These are phyloP conservation scores for Fusarium beomiforme DNA, from an alignment of 2,329 filamentous ascomycete species.

Conservation along the genomic window DNA sequence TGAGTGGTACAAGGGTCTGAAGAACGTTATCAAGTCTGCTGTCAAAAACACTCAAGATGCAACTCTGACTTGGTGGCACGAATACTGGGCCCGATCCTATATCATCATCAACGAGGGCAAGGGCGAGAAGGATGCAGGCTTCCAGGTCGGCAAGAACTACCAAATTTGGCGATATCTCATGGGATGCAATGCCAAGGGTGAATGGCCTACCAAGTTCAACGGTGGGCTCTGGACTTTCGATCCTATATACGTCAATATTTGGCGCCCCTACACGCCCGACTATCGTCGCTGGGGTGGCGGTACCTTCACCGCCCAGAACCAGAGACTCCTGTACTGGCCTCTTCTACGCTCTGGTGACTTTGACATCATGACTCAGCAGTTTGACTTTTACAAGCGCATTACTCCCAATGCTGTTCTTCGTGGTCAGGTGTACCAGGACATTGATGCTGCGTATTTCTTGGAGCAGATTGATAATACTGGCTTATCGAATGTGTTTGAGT, in stretches of 20 bases:
- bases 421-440: neutral
- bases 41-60: neutral
- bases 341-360: neutral
- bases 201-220: conserved; percentile 10
- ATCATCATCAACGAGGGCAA: conserved; percentile 2
- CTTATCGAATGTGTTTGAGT: conserved; percentile 1
- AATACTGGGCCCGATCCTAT: neutral
- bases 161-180: conserved; percentile 16
- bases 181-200: conserved; percentile 1
- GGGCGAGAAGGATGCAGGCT: neutral
- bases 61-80: neutral
- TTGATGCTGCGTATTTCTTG: conserved; percentile 1
- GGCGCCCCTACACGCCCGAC: conserved; percentile 1
- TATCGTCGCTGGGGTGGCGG: neutral
- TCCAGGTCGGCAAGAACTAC: conserved; percentile 8
- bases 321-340: conserved; percentile 1
- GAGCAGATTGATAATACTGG: conserved; percentile 2
- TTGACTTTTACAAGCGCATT: conserved; percentile 9
- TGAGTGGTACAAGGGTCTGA: conserved; percentile 9
- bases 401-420: neutral
- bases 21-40: neutral
- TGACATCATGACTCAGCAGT: conserved; percentile 5
- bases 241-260: neutral
- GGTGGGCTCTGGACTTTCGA: conserved; percentile 15
- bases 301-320: conserved; percentile 7